Conservation (phyloP, 805 yeast species). For the Clavispora phyllophila region DNA sequence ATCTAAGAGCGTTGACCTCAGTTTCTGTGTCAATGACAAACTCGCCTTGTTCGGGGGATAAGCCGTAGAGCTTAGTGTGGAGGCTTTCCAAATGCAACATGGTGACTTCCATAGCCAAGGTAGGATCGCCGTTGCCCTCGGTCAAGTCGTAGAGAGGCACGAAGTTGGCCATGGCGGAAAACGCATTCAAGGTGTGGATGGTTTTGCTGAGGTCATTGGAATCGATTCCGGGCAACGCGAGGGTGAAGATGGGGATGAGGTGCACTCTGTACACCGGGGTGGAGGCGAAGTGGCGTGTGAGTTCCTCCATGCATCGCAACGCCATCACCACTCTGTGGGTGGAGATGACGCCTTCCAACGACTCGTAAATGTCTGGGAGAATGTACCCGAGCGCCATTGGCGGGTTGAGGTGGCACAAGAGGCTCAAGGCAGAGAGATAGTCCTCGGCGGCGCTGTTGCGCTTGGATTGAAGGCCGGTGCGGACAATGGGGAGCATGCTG, state of each 20-base stretch:
- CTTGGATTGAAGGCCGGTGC: conserved; percentile 77
- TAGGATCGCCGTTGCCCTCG: conserved; percentile 35
- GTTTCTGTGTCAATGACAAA: conserved; percentile 40
- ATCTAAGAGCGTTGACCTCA: conserved; percentile 55
- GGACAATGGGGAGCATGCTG: conserved; percentile 50
- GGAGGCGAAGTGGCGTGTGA: conserved; percentile 62
- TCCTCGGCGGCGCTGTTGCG: conserved; percentile 48
- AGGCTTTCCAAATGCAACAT: conserved; percentile 57
- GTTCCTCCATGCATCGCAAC: conserved; percentile 57
- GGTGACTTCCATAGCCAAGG: conserved; percentile 50
- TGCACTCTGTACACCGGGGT: conserved; percentile 70
- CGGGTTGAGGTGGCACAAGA: conserved; percentile 63
- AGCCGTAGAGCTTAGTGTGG: conserved; percentile 34
- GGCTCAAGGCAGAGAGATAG: conserved; percentile 54
- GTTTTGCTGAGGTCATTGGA: conserved; percentile 80
- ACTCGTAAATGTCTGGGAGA: conserved; percentile 70
- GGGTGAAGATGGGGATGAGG: conserved; percentile 63
- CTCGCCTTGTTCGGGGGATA: conserved; percentile 8
- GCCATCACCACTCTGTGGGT: conserved; percentile 78
- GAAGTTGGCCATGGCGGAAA: conserved; percentile 65
- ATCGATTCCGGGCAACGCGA: conserved; percentile 78
- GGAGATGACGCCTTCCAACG: conserved; percentile 62
- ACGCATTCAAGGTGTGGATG: conserved; percentile 57
- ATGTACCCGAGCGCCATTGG: conserved; percentile 46
- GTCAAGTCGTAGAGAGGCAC: conserved; percentile 67